Evolutionary conservation across 352 stramenopile genomes (phyloP).

Genomic region (Phytophthora nicotianae): DNA sequence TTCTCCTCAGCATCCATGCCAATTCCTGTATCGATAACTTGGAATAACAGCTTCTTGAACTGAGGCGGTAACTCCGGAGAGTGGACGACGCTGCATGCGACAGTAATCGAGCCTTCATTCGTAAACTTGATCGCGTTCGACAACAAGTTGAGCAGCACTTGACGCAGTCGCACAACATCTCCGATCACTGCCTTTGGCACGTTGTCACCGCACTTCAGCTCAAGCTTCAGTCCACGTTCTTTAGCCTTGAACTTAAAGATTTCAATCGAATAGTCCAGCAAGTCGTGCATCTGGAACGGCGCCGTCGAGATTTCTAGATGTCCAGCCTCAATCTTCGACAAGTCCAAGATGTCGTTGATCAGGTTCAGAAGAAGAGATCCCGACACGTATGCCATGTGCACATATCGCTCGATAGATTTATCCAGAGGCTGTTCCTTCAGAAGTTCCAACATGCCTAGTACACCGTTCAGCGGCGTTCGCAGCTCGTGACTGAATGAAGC

Average conservation of each 20-base stretch:
- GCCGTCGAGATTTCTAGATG: slow-evolving; percentile 87
- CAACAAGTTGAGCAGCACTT: slow-evolving; percentile 65
- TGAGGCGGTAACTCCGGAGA: slow-evolving; percentile 52
- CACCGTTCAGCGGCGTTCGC: slow-evolving; percentile 75
- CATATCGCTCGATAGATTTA: slow-evolving; percentile 65
- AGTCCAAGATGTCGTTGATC: slow-evolving; percentile 38
- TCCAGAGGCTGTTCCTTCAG: slow-evolving; percentile 76
- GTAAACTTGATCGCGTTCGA: slow-evolving; percentile 81
- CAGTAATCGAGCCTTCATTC: slow-evolving; percentile 73
- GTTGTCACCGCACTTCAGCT: slow-evolving; percentile 57
- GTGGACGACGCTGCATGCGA: slow-evolving; percentile 64
- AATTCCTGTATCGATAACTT: slow-evolving; percentile 83
- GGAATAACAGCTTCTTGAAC: slow-evolving; percentile 75
- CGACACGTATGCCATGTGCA: slow-evolving; percentile 67
- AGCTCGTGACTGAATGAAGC: slow-evolving; percentile 85
- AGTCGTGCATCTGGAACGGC: slow-evolving; percentile 76
- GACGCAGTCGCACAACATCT: slow-evolving; percentile 74
- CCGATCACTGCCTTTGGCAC: slow-evolving; percentile 74
- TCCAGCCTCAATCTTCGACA: slow-evolving; percentile 92
- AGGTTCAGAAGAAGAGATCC: slow-evolving; percentile 32
- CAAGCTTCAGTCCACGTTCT: slow-evolving; percentile 85
- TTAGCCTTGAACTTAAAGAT: slow-evolving; percentile 88
- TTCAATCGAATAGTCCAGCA: slow-evolving; percentile 86
- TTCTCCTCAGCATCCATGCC: slow-evolving; percentile 82
- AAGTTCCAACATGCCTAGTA: slow-evolving; percentile 84